Conservation (phyloP, 352 stramenopile species). For the Phytophthora uliginosa region DNA sequence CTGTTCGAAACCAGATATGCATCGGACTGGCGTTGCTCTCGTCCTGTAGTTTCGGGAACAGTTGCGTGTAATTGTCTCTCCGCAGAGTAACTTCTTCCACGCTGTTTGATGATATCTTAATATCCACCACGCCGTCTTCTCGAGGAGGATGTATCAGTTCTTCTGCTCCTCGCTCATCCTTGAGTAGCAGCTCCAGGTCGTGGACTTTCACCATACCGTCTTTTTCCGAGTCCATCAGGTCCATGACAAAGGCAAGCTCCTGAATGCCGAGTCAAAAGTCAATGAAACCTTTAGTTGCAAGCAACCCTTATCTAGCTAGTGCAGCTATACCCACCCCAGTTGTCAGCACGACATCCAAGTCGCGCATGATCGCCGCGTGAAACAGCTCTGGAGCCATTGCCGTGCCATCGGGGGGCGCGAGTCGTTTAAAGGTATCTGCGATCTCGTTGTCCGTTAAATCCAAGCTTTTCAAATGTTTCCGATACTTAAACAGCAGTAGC, state of each 20-base stretch:
- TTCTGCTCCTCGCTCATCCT: slow-evolving; percentile 64
- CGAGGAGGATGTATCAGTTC: slow-evolving; percentile 60
- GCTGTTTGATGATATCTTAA: slow-evolving; percentile 71
- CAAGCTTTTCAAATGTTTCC: slow-evolving; percentile 64
- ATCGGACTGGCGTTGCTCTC: slow-evolving; percentile 49
- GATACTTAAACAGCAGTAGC: slow-evolving; percentile 83
- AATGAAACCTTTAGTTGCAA: not conserved
- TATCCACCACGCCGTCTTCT: slow-evolving; percentile 67
- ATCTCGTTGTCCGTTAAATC: slow-evolving; percentile 85
- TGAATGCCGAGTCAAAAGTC: slow-evolving; percentile 18
- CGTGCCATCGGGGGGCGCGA: slow-evolving; percentile 46
- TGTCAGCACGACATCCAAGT: slow-evolving; percentile 85
- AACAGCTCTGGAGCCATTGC: slow-evolving; percentile 69
- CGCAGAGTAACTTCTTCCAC: slow-evolving; percentile 65
- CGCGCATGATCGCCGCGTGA: slow-evolving; percentile 66
- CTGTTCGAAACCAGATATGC: slow-evolving; percentile 73
- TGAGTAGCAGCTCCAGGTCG: slow-evolving; percentile 81
- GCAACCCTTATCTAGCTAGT: not conserved
- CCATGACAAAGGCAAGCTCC: slow-evolving; percentile 74
- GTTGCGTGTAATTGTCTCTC: slow-evolving; percentile 68
- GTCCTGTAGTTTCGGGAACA: slow-evolving; percentile 67
- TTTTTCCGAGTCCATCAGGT: slow-evolving; percentile 74
- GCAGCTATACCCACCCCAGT: slow-evolving; percentile 59
- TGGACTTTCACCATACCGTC: slow-evolving; percentile 73
- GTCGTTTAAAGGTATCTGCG: slow-evolving; percentile 74